Evolutionary conservation across 768 basidiomycete species (phyloP), one percentile per base, ranked within the genome.

Genomic region (Agrocybe pediades): DNA sequence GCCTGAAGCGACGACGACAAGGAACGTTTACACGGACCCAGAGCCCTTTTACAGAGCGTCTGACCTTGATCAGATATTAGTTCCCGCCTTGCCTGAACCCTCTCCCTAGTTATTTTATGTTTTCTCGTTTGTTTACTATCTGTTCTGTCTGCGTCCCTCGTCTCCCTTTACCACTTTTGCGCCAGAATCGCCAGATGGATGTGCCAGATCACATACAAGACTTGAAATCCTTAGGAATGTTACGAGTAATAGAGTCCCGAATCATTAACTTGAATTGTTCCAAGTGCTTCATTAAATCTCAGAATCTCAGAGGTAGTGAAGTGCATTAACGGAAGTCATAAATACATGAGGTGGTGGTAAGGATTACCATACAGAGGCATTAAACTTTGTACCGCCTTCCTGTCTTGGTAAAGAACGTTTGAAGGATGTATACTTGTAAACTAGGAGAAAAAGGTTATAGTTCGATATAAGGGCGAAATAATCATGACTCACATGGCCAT

Each of bases 321-420:
- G 49, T 44, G 11, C 33, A 49, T 43, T 54, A 54, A 21, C 46
- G 19, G 48, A 43, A 30, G 55, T 58, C 53, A 57, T 62, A 58
- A 62, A 62, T 62, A 60, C 58, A 60, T 56, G 36, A 51, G 27
- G 33, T 36, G n/a, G 11, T 7, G 29, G 29, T 30, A 13, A 20
- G 44, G 40, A 42, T n/a, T 30, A 27, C 48, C 55, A 27, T 17
- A 33, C n/a, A 20, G 43, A 2, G 19, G 42, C 29, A 42, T 55
- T 85, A 93, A 65, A 92, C 91, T 76, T 92, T 92, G 78, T 93
- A 94, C 65, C 86, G 79, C 69, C 92, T 83, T 29, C 92, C 92
- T 7, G 93, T 94, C 69, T 88, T 85, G n/a, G 91, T 94, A 74
- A 98, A 98, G 85, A 96, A 98, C 17, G 92, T 95, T 71, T 95